Base-by-base conservation (phyloP, 2,329 filamentous ascomycete genomes). In the Boeremia exigua region DNA sequence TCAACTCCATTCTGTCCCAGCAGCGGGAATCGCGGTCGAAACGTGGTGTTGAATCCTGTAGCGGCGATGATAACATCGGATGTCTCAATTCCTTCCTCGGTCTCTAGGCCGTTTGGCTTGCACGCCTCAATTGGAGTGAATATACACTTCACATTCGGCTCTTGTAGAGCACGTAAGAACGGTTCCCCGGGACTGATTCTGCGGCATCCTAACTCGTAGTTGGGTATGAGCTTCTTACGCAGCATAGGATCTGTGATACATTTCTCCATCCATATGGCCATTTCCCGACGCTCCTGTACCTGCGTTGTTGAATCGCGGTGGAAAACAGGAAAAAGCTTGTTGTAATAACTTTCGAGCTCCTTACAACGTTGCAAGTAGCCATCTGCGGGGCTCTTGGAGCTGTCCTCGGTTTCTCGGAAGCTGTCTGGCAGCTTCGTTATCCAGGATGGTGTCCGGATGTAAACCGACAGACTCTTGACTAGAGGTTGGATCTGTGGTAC, bases 31-130 rank as follows among this genome's bases (percentile, higher is more conserved):
- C 48, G 30, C 3, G 54, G 54, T 3, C 49, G 34, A 27, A 58
- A 58, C 10, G 48, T 46, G 4, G 49, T 54, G 27, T 58, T 47
- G 34, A 56, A 59, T 1, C 56, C 56, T 6, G 56, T 59, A 3
- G 56, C 56, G 7, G 43, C 38, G 37, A 59, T 49, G 27, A 59
- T 56, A 10, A 53, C 43, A 25, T 59, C 56, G 10, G 37, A 52
- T 23, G 42, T 36, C 33, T 46, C 46, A 36, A 47, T 23, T 19
- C 37, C 45, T 9, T 30, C 30, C 14, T 39, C 27, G 0, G 36
- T 54, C 36, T 54, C 42, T 1, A 23, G 54, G 15, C 49, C 49
- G 4, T 53, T 42, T 33, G 49, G 42, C 19, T 27, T 29, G 34
- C 49, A 53, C 14, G 42, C 9, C 10, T 19, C 42, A n/a, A 53